Conservation (phyloP, 2,329 filamentous ascomycete genomes). For the Botrytis hyacinthi region DNA sequence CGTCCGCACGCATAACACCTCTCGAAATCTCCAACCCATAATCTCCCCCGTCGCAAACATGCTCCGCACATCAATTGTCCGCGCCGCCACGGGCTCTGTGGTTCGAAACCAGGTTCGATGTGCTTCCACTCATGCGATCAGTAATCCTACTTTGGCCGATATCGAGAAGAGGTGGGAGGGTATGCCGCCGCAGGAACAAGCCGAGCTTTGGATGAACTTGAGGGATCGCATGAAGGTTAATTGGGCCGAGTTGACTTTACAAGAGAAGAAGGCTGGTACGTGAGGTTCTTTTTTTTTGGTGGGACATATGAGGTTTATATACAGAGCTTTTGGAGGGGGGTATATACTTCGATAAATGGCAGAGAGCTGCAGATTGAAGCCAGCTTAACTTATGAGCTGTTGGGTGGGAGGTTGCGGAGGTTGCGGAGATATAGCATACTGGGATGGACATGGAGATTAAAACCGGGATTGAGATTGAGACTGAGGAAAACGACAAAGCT, state of each 20-base stretch:
- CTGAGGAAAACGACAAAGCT: not conserved
- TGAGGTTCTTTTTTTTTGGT: conserved; percentile 13
- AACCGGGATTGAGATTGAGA: not conserved
- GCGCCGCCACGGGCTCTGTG: conserved; percentile 19
- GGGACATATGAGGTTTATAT: not conserved
- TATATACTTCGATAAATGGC: not conserved
- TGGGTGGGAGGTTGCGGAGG: not conserved
- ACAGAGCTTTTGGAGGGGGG: not conserved
- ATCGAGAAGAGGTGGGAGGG: conserved; percentile 99
- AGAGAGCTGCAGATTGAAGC: not conserved
- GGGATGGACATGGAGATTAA: not conserved
- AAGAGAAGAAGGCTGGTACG: conserved; percentile 99
- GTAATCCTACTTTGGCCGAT: conserved; percentile 94
- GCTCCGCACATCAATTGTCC: conserved; percentile 28
- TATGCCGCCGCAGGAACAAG: conserved; percentile 98
- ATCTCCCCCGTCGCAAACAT: conserved; percentile 18
- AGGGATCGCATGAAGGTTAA: conserved; percentile 98
- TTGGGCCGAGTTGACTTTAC: conserved; percentile 91
- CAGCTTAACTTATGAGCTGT: not conserved
- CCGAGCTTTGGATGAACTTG: conserved; percentile 97
- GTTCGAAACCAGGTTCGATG: conserved; percentile 19
- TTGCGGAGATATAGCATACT: not conserved
- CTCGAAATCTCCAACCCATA: conserved; percentile 14
- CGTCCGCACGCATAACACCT: not conserved
- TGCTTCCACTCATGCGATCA: conserved; percentile 76